Conservation (phyloP, 345 rosid species). For the Sonneratia caseolaris region DNA sequence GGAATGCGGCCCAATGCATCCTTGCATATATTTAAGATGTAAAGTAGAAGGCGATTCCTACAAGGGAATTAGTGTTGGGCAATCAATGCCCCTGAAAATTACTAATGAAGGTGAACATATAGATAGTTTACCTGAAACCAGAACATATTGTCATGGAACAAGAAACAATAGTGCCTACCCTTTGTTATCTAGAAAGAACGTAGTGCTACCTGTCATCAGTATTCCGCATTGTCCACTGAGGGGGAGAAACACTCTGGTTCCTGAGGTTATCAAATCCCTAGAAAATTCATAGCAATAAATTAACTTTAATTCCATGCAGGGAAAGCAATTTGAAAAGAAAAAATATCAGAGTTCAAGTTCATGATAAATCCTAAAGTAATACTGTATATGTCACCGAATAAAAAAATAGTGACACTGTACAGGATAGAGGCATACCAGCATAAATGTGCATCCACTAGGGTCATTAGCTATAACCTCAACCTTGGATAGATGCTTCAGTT, state of each 20-base stretch:
- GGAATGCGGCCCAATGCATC: slow-evolving; percentile 70
- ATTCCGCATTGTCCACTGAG: slow-evolving; percentile 99
- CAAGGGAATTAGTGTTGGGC: slow-evolving; percentile 4
- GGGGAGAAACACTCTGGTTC: slow-evolving; percentile 93
- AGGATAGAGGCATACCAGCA: slow-evolving; percentile 45
- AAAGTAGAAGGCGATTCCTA: slow-evolving; percentile 69
- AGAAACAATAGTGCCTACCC: background rate
- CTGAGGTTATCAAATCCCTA: slow-evolving; percentile 99
- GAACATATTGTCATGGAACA: background rate
- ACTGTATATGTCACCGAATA: too few species aligned
- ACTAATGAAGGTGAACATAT: background rate
- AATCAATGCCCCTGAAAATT: background rate
- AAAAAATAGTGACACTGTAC: background rate
- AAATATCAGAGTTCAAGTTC: background rate
- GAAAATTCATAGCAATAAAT: slow-evolving; percentile 19
- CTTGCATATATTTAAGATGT: slow-evolving; percentile 69
- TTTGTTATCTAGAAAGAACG: background rate
- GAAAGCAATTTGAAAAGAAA: slow-evolving; percentile 1
- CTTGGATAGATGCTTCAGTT: slow-evolving; percentile 91
- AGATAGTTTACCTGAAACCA: background rate
- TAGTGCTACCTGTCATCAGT: slow-evolving; percentile 74
- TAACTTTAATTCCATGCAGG: background rate
- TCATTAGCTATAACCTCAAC: slow-evolving; percentile 92
- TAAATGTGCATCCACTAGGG: slow-evolving; percentile 95
- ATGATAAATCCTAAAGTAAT: too few species aligned